Conservation (phyloP, 2,329 filamentous ascomycete genomes). For the Cordyceps cateniannulata region DNA sequence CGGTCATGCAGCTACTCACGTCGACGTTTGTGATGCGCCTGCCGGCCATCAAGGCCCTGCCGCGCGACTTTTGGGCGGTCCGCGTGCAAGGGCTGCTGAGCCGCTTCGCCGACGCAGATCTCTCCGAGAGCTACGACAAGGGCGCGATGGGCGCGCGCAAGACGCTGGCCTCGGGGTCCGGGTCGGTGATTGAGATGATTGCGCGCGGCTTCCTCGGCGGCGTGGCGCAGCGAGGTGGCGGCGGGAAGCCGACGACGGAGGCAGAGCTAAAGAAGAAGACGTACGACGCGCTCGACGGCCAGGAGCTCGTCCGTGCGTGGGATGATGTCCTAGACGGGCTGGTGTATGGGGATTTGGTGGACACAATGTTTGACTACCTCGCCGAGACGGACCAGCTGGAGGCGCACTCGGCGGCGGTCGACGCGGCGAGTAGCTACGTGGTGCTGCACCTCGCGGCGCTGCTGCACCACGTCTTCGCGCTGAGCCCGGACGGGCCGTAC, state of each 20-base stretch:
- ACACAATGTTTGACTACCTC: constrained; percentile 57
- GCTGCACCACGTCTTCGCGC: constrained; percentile 64
- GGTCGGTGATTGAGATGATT: constrained; percentile 62
- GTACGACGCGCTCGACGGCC: constrained; percentile 54
- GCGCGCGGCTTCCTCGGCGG: constrained; percentile 61
- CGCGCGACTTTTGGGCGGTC: constrained; percentile 58
- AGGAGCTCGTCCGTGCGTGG: constrained; percentile 59
- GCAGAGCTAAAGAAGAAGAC: constrained; percentile 14
- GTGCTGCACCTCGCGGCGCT: constrained; percentile 69
- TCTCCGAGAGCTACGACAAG: constrained; percentile 80
- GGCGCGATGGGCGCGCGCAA: constrained; percentile 67
- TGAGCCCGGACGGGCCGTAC: constrained; percentile 70
- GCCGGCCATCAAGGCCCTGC: constrained; percentile 59
- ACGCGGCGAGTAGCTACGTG: constrained; percentile 58
- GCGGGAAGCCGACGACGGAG: constrained; percentile 11
- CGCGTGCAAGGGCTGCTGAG: constrained; percentile 53
- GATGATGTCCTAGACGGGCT: constrained; percentile 58
- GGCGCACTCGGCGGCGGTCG: constrained; percentile 53
- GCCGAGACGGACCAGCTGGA: constrained; percentile 56
- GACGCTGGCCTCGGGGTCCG: constrained; percentile 65
- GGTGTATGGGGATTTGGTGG: constrained; percentile 62
- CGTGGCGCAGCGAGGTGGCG: constrained; percentile 15
- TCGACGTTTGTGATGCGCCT: constrained; percentile 57
- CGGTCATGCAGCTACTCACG: constrained; percentile 63
- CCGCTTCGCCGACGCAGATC: constrained; percentile 58